phyloP scores from a whole-genome alignment of 805 yeast species.

The Myxozyma monticola region DNA sequence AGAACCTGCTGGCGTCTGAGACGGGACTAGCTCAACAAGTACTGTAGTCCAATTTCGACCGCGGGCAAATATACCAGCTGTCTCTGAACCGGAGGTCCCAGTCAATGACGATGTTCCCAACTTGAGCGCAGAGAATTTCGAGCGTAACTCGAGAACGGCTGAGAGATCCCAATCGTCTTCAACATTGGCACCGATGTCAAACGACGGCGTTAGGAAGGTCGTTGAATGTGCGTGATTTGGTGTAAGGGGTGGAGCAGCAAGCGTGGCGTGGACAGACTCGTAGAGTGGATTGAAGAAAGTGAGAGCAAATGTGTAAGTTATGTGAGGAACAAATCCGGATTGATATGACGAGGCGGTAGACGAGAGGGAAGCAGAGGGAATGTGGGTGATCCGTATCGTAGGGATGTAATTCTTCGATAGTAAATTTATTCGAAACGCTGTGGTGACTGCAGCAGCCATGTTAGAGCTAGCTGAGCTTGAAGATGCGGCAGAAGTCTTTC shows the following conservation, averaged over 20 bases:
- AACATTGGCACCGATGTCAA: slow-evolving; percentile 22
- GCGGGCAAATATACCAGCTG: slow-evolving; percentile 17
- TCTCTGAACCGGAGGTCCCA: not conserved
- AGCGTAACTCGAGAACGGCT: slow-evolving; percentile 6
- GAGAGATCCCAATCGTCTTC: slow-evolving; percentile 29
- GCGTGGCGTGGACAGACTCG: slow-evolving; percentile 14
- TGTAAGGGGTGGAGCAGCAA: slow-evolving; percentile 24
- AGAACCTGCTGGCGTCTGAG: not conserved
- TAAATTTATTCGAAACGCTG: slow-evolving; percentile 21
- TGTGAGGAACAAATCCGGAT: slow-evolving; percentile 11
- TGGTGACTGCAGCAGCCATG: slow-evolving; percentile 3
- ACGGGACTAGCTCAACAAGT: slow-evolving; percentile 20
- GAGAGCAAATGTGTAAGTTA: slow-evolving; percentile 23
- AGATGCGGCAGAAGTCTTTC: not conserved
- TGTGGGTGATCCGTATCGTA: slow-evolving; percentile 16
- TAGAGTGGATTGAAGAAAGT: slow-evolving; percentile 25
- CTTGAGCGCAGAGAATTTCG: slow-evolving; percentile 4
- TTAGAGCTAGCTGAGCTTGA: not conserved
- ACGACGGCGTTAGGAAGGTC: slow-evolving; percentile 21
- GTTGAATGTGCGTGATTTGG: slow-evolving; percentile 17
- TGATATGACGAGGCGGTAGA: slow-evolving; percentile 1
- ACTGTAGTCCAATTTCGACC: slow-evolving; percentile 29
- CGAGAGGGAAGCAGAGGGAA: slow-evolving; percentile 1
- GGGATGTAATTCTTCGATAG: slow-evolving; percentile 20
- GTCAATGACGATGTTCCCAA: not conserved